A percentile compares a stretch with the other conserved stretches of the same genome.
Conservation (phyloP, 345 rosid genomes). For the Xanthoceras sorbifolium region DNA sequence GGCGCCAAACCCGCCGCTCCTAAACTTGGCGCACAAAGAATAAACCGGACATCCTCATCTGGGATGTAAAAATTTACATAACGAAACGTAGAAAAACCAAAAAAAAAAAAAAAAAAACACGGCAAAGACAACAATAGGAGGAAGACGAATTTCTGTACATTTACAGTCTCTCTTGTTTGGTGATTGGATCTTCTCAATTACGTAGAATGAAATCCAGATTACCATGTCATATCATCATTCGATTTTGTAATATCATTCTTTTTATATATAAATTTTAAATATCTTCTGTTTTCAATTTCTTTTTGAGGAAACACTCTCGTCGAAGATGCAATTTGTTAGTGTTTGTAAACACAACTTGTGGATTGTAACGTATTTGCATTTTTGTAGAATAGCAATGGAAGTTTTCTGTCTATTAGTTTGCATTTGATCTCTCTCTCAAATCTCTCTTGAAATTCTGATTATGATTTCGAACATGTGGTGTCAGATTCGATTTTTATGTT, state of each 20-base stretch:
- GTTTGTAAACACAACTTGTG: neutral
- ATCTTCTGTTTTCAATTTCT: neutral
- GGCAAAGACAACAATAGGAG: slow-evolving; percentile 13
- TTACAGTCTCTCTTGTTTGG: slow-evolving; percentile 33
- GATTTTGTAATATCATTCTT: slow-evolving; percentile 67
- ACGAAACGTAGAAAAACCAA: no score
- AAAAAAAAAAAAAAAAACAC: slow-evolving; percentile 3
- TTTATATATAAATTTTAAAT: slow-evolving; percentile 28
- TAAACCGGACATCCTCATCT: slow-evolving; percentile 75
- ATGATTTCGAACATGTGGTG: no score
- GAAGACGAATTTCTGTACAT: slow-evolving; percentile 43
- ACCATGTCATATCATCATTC: slow-evolving; percentile 32
- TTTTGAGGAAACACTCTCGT: neutral
- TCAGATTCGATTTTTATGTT: no score
- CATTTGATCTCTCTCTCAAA: neutral
- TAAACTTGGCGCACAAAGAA: slow-evolving; percentile 88
- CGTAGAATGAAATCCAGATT: slow-evolving; percentile 7
- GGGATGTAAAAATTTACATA: slow-evolving; percentile 45
- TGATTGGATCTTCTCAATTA: slow-evolving; percentile 29
- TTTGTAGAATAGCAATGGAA: slow-evolving; percentile 1
- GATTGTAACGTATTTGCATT: neutral
- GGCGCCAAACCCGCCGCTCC: slow-evolving; percentile 69
- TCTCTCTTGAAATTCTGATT: no score
- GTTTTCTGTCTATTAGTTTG: neutral
- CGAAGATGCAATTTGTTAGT: neutral